A percentile compares a stretch with the other conserved stretches of the same genome.
These are phyloP conservation scores for Coprinellus aureogranulatus DNA, from an alignment of 768 basidiomycete genomes.

Conservation along the genomic window DNA sequence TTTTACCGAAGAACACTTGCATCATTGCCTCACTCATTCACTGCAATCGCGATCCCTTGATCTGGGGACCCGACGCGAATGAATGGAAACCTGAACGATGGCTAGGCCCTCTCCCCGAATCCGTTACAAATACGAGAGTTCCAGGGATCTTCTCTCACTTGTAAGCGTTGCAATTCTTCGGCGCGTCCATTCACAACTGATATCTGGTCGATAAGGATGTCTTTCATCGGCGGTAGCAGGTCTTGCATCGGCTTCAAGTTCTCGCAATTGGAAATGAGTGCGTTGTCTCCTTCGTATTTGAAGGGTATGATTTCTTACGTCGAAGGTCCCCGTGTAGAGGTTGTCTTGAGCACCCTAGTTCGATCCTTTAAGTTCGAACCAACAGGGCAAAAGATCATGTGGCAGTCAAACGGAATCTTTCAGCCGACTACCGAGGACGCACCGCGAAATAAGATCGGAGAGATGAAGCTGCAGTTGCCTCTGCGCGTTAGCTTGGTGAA, in stretches of 20 bases:
- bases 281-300: neutral
- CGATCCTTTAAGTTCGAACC: neutral
- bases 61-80: slow-evolving; percentile 1
- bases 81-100: neutral
- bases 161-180: neutral
- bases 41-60: neutral
- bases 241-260: neutral
- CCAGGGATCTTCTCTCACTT: slow-evolving; percentile 7
- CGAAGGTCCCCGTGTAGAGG: neutral
- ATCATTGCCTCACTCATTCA: slow-evolving; percentile 1
- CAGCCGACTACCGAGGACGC: neutral
- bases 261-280: neutral
- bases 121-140: neutral
- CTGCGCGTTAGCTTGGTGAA: neutral
- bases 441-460: neutral
- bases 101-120: neutral
- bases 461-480: neutral
- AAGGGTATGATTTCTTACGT: neutral
- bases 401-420: neutral
- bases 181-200: neutral
- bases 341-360: neutral
- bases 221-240: neutral
- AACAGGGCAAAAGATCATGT: neutral
- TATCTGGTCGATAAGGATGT: neutral
- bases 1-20: slow-evolving; percentile 37